phyloP scores from a whole-genome alignment of 1,284 basidiomycete species.

The Xanthoconium separans region DNA sequence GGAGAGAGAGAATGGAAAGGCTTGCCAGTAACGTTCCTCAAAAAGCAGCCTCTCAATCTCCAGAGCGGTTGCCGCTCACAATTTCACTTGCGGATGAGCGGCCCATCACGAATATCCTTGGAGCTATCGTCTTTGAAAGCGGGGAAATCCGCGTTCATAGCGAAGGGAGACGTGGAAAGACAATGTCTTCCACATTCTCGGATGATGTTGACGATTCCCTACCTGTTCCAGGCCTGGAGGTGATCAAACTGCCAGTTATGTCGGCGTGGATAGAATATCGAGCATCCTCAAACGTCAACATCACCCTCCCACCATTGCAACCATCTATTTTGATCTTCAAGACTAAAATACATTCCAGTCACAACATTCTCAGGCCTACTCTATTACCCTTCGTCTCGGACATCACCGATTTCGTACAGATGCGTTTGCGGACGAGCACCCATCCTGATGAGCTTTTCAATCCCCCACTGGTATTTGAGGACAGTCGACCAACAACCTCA shows the following conservation, averaged over 20 bases:
- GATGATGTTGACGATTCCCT: conserved; percentile 50
- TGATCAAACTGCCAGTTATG: conserved; percentile 75
- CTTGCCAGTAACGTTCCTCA: conserved; percentile 53
- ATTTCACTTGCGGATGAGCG: conserved; percentile 13
- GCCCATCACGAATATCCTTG: conserved; percentile 63
- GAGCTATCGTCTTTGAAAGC: conserved; percentile 77
- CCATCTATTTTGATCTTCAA: conserved; percentile 70
- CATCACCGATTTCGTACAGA: conserved; percentile 63
- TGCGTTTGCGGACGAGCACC: conserved; percentile 50
- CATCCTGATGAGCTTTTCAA: conserved; percentile 7
- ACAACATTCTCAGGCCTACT: conserved; percentile 78
- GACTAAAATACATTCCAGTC: conserved; percentile 81
- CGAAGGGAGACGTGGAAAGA: conserved; percentile 37
- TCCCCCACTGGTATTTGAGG: neutral
- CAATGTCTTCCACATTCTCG: conserved; percentile 35
- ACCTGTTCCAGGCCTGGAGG: conserved; percentile 53
- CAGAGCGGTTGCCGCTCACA: conserved; percentile 10
- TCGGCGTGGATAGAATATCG: conserved; percentile 85
- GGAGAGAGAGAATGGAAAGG: conserved; percentile 73
- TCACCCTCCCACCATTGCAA: conserved; percentile 30
- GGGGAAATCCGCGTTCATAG: conserved; percentile 74
- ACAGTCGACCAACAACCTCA: conserved; percentile 9
- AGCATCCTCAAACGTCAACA: conserved; percentile 45
- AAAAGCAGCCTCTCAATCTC: conserved; percentile 34
- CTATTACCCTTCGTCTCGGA: conserved; percentile 83